phyloP scores from a whole-genome alignment of 2,329 filamentous ascomycete species.

The Arthrobotrys musiformis region DNA sequence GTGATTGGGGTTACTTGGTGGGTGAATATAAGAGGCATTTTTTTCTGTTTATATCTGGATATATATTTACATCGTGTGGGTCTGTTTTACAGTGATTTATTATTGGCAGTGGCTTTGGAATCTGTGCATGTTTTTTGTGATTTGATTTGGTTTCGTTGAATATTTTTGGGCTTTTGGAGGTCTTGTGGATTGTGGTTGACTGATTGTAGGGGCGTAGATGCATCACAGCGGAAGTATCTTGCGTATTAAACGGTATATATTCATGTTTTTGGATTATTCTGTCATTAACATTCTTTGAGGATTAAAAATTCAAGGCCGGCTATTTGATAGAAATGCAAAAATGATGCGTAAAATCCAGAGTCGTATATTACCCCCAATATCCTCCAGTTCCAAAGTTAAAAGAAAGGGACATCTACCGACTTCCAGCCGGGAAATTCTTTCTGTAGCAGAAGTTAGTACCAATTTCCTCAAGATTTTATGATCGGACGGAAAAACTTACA shows the following conservation, averaged over 20 bases:
- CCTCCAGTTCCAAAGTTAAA: not conserved
- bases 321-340: not conserved
- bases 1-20: no score
- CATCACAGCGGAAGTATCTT: not conserved
- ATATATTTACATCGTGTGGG: no score
- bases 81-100: no score
- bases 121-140: no score
- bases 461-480: not conserved
- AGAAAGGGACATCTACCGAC: constrained; percentile 20
- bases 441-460: constrained; percentile 42
- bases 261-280: not conserved
- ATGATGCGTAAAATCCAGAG: not conserved
- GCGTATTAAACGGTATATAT: not conserved
- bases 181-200: no score
- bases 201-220: no score
- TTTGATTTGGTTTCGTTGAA: no score
- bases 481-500: constrained; percentile 44
- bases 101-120: no score
- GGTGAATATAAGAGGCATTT: no score
- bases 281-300: not conserved
- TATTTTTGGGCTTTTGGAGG: no score
- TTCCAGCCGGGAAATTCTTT: constrained; percentile 59
- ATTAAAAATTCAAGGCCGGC: not conserved
- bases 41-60: no score
- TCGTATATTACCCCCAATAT: not conserved